phyloP scores from a whole-genome alignment of 2,329 filamentous ascomycete species.

The Microsporum ferrugineum region DNA sequence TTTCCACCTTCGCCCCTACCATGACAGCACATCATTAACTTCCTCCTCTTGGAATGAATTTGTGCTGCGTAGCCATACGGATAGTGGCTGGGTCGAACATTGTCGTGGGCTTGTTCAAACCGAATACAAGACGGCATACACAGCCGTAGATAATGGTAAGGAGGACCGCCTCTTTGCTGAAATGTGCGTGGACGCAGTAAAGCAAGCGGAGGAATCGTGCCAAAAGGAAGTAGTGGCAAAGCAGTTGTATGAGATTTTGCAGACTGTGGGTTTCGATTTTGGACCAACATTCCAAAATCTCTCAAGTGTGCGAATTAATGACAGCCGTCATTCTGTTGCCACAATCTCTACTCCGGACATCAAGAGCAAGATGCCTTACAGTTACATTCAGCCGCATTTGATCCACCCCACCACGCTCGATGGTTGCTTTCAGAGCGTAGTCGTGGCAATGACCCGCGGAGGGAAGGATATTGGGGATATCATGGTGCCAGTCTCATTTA shows the following conservation, averaged over 20 bases:
- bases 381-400: constrained; percentile 23
- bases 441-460: no score
- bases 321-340: constrained; percentile 19
- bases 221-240: constrained; percentile 17
- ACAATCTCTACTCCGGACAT: constrained; percentile 20
- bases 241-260: constrained; percentile 20
- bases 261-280: constrained; percentile 21
- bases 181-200: constrained; percentile 13
- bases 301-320: constrained; percentile 15
- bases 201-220: constrained; percentile 15
- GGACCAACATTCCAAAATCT: constrained; percentile 25
- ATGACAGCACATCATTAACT: constrained; percentile 15
- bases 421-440: constrained; percentile 4
- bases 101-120: constrained; percentile 24
- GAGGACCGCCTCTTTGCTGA: constrained; percentile 16
- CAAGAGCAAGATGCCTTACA: constrained; percentile 24
- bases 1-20: constrained; percentile 18
- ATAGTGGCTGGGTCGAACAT: constrained; percentile 27
- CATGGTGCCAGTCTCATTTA: no score
- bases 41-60: constrained; percentile 22
- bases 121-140: constrained; percentile 14
- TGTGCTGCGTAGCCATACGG: constrained; percentile 21
- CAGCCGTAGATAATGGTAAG: constrained; percentile 16
- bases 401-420: constrained; percentile 31
- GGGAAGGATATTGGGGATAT: no score